These are phyloP conservation scores for Colletotrichum acutatum DNA, from an alignment of 2,329 filamentous ascomycete genomes.

Conservation along the genomic window DNA sequence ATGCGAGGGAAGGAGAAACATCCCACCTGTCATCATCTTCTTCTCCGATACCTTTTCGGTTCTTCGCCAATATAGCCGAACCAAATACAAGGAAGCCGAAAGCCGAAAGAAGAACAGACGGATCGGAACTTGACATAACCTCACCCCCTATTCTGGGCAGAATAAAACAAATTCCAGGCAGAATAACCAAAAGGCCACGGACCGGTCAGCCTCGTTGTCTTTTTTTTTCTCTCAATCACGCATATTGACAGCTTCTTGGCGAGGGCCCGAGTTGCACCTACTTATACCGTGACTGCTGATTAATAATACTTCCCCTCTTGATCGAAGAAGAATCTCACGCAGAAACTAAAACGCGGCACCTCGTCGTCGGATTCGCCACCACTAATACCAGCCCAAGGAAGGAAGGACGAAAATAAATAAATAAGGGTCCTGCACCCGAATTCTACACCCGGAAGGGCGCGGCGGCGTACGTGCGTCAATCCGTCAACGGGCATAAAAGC, in stretches of 20 bases:
- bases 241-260: neutral
- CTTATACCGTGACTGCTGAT: neutral
- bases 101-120: neutral
- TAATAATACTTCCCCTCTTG: neutral
- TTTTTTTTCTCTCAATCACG: neutral
- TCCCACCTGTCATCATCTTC: neutral
- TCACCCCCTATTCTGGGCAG: neutral
- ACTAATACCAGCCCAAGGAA: neutral
- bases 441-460: slow-evolving; percentile 28
- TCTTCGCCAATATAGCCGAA: neutral
- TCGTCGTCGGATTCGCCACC: slow-evolving; percentile 21
- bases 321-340: neutral
- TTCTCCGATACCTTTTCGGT: neutral
- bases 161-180: too few species aligned
- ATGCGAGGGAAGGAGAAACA: neutral
- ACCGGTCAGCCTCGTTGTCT: neutral
- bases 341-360: neutral
- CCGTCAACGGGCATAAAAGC: neutral
- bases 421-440: slow-evolving; percentile 3
- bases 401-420: neutral
- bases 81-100: neutral
- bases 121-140: neutral
- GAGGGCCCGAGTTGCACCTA: neutral
- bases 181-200: neutral
- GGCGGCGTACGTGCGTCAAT: slow-evolving; percentile 1